Base-by-base conservation (phyloP, 2,329 filamentous ascomycete genomes). In the Fusarium caatingaense region DNA sequence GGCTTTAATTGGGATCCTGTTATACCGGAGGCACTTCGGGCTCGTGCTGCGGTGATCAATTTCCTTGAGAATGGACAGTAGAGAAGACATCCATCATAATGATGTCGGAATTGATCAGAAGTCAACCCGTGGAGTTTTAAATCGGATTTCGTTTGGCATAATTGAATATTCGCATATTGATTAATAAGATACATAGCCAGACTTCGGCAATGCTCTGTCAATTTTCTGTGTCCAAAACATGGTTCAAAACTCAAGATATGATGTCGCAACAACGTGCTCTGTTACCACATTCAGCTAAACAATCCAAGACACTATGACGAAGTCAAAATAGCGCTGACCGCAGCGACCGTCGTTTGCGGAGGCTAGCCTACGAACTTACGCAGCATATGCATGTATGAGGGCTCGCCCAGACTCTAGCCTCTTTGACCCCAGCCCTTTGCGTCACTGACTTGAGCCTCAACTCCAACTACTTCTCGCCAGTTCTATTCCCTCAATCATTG, bases 351-450 rank as follows among this genome's bases (percentile, higher is more conserved):
- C 16, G 21, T 21, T 32, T 45, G 21, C n/a, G 18, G 20, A 48
- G 60, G 37, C 60, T 59, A 66, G 20, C n/a, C 40, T 15, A 37
- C 11, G 44, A 27, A 27, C 48, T n/a, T 66, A 66, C 37, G 18
- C 54, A 49, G 21, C 12, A 61, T 66, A 66, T 66, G 63, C 63
- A 56, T 42, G 32, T 66, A 66, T 34, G 11, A 61, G 63, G 34
- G 44, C 28, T 3, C 23, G n/a, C 41, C 41, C 13, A 30, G 13
- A 56, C 30, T n/a, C 32, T 15, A 32, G n/a, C 27, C 25, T 23
- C 27, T 11, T 66, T 25, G 20, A 15, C 25, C 20, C 37, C 51
- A 28, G n/a, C 32, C 21, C 6, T 50, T 60, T 53, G 21, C 63
- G 61, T 66, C 63, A 66, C 47, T 56, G 10, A 56, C n/a, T 12